Evolutionary conservation across 345 rosid species (phyloP).

Genomic region (Boechera divaricarpa): DNA sequence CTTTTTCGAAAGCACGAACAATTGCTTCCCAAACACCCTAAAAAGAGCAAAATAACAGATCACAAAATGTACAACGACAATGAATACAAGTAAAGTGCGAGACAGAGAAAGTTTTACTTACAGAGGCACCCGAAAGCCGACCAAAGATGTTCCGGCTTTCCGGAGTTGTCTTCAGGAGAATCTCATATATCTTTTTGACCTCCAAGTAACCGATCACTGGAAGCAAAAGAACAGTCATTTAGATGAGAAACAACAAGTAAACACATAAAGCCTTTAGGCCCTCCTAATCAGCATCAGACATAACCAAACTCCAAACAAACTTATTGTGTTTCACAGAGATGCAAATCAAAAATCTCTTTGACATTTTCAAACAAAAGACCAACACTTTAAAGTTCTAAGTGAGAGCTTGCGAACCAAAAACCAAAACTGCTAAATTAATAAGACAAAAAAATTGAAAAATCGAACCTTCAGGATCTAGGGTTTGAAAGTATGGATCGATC

Average conservation of each 20-base stretch:
- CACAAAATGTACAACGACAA: neutral
- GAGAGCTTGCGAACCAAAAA: neutral
- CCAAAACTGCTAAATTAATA: neutral
- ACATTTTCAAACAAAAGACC: slow-evolving; percentile 20
- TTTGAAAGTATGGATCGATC: slow-evolving; percentile 74
- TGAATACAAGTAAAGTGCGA: neutral
- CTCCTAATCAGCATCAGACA: slow-evolving; percentile 11
- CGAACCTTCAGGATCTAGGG: slow-evolving; percentile 79
- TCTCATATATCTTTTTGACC: slow-evolving; percentile 77
- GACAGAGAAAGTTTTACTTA: slow-evolving; percentile 49
- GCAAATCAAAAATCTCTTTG: neutral
- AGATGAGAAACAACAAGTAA: slow-evolving; percentile 1
- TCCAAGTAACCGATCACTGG: slow-evolving; percentile 84
- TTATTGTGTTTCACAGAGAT: neutral
- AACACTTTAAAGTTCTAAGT: neutral
- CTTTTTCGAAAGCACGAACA: slow-evolving; percentile 80
- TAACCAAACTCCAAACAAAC: slow-evolving; percentile 14
- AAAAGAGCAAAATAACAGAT: slow-evolving; percentile 8
- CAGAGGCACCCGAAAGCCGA: slow-evolving; percentile 90
- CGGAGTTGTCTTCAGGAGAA: slow-evolving; percentile 72
- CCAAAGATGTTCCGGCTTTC: slow-evolving; percentile 94
- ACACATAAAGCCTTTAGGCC: neutral
- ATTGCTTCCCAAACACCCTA: slow-evolving; percentile 95
- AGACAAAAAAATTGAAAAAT: neutral
- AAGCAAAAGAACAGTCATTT: slow-evolving; percentile 32